Conservation (phyloP, 371 early-diverging fungal species). For the Mortierella sp. region DNA sequence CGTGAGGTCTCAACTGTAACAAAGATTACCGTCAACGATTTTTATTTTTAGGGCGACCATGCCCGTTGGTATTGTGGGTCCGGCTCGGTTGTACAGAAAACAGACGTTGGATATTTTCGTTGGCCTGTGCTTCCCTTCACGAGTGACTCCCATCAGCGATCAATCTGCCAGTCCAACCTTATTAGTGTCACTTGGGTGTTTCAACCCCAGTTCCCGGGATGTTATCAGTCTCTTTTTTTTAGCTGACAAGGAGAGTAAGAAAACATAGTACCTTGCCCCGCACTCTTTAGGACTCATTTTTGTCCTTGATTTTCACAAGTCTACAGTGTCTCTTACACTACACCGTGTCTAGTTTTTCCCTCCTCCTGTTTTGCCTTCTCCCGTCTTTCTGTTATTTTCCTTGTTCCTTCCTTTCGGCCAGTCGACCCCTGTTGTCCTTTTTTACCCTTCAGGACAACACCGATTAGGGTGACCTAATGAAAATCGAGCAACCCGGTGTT, state of each 20-base stretch:
- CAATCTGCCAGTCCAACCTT: not conserved
- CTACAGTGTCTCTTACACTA: not conserved
- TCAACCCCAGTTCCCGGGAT: not conserved
- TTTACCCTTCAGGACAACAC: not conserved
- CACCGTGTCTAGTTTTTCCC: conserved; percentile 1
- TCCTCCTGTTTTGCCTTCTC: not conserved
- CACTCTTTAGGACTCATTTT: not conserved
- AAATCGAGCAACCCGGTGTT: not conserved
- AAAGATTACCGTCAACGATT: not conserved
- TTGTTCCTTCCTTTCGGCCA: not conserved
- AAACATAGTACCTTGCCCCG: not conserved
- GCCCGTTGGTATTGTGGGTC: too few species aligned
- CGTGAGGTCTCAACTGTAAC: not conserved
- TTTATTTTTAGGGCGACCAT: not conserved
- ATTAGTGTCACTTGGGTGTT: not conserved
- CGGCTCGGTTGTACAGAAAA: not conserved
- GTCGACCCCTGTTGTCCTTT: not conserved
- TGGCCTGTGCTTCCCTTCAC: not conserved
- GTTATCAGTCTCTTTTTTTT: too few species aligned
- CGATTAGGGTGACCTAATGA: not conserved
- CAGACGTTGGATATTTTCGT: not conserved
- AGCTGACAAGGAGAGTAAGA: too few species aligned
- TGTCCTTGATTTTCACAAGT: not conserved
- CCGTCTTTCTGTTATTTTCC: too few species aligned
- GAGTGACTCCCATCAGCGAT: not conserved